Evolutionary conservation across 345 rosid genomes (phyloP), one percentile per base, ranked within the genome.

Genomic region (Firmiana major): DNA sequence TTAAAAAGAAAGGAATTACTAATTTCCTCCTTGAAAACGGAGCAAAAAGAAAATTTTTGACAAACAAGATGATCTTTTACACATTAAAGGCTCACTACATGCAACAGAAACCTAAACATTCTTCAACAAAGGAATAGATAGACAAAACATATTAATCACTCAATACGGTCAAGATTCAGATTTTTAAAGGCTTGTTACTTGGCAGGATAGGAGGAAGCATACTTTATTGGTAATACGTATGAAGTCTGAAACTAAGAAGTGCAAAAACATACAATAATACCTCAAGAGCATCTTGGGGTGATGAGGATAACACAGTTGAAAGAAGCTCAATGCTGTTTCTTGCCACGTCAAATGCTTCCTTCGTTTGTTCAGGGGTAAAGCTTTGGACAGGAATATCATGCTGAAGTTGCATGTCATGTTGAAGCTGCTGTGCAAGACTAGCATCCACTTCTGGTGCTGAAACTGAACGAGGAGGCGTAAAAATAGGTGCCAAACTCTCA

Each of bases 401-500:
- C 84, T 85, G 88, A 73, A 85, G 31, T 75, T 86, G 94, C 79
- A 51, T 17, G 60, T 71, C 74, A 71, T 51, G 74, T 51, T 31
- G 60, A 67, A 85, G 19, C 78, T 86, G 94, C 77, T 85, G 88
- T 54, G 86, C 89, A 78, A 84, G 79, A 77, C 76, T 82, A 48
- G 79, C 78, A 81, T 84, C 89, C 73, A 76, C 84, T 77, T 93
- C 97, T 38, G 87, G 84, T 51, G 87, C 90, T 26, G 90, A 85
- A 78, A 84, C 87, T 63, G 99, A 86, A 73, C 88, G 90, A 79
- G 98, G 85, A 78, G 97, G 99, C 6, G 98, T 97, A 78, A 97
- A 94, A 73, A 97, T 92, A 60, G 99, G 98, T 59, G 90, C 98
- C 87, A 94, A 78, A 82, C 97, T 97, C 88, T 97, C 99, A 53